Percentiles rank a stretch among this genome's conserved stretches.
These are phyloP conservation scores for Pleurotus tuber-regium DNA, from an alignment of 768 basidiomycete genomes.

Conservation along the genomic window DNA sequence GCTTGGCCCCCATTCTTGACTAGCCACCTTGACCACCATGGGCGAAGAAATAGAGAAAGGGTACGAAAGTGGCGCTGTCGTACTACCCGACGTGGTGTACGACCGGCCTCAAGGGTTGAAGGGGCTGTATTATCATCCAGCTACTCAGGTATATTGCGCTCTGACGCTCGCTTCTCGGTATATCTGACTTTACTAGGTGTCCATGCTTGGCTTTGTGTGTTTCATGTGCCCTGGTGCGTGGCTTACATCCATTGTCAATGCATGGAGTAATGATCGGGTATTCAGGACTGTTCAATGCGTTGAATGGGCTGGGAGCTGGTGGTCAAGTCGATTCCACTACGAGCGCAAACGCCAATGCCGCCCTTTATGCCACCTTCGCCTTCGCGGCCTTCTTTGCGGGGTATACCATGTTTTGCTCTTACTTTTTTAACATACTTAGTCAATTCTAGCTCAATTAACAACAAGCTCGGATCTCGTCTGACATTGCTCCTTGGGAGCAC, in stretches of 20 bases:
- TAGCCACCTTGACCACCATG: slow-evolving; percentile 6
- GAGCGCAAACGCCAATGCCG: slow-evolving; percentile 54
- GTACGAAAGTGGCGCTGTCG: slow-evolving; percentile 18
- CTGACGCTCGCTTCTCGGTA: background rate
- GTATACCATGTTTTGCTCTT: slow-evolving; percentile 27
- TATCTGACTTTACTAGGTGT: slow-evolving; percentile 27
- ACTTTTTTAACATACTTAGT: background rate
- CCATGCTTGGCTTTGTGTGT: slow-evolving; percentile 68
- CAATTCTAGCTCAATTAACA: slow-evolving; percentile 64
- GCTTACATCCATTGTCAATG: background rate
- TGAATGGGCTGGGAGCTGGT: slow-evolving; percentile 62
- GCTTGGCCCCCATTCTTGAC: no score
- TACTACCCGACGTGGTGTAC: slow-evolving; percentile 28
- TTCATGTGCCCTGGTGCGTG: slow-evolving; percentile 59
- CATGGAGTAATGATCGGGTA: slow-evolving; percentile 32
- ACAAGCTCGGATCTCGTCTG: slow-evolving; percentile 68
- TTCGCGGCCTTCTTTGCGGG: slow-evolving; percentile 67
- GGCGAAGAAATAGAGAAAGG: slow-evolving; percentile 16
- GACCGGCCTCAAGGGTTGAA: slow-evolving; percentile 49
- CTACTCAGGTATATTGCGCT: slow-evolving; percentile 39
- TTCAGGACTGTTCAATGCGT: slow-evolving; percentile 58
- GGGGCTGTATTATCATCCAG: slow-evolving; percentile 57
- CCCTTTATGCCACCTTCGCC: slow-evolving; percentile 57
- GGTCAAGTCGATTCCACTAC: slow-evolving; percentile 54
- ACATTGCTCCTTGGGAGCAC: slow-evolving; percentile 74